Base-by-base conservation (phyloP, 2,329 filamentous ascomycete species). In the Paraconiothyrium sp. region DNA sequence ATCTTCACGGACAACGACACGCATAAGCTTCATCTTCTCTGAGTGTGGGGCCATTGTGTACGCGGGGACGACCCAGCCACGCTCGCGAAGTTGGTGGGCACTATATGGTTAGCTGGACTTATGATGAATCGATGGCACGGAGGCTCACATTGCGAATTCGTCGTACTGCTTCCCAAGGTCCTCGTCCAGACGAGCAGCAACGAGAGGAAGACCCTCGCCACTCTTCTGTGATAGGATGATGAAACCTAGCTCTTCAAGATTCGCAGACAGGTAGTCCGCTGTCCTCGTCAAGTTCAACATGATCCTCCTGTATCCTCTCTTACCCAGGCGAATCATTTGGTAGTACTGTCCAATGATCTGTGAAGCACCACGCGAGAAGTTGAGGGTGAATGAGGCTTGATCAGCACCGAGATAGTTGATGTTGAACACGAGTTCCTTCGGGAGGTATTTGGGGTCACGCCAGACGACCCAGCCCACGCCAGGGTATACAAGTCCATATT, bases 361-460 rank as follows among this genome's bases (percentile, higher is more conserved):
- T 6, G 91, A 93, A 13, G 94, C 94, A 60, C 94, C 94, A 79
- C 97, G 97, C 76, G 92, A 96, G 84, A 98, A 98, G 85, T 98
- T 98, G 62, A 98, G 88, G 0, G 94, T 97, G 82, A 97, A 97
- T 3, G 93, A 97, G 2, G 93, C 91, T 78, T 98, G 94, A 76
- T 97, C 93, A 11, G 94, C 94, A 54, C 94, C 94, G 6, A 97
- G 90, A 82, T 98, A 98, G 86, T 97, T 97, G 86, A 98, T 97
- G 85, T 97, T 97, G 88, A 98, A 98, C 72, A 98, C 93, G 24
- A 97, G 89, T 74, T 97, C 94, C 76, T 94, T 86, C 8, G 94
- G 94, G 2, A 75, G 68, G 58, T 71, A 75, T 60, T 69, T 95
- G 90, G 54, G 92, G 87, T 43, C 87, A 51, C 94, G 89, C 93